phyloP scores from a whole-genome alignment of 2,329 filamentous ascomycete genomes.

The Aschersonia sp. region DNA sequence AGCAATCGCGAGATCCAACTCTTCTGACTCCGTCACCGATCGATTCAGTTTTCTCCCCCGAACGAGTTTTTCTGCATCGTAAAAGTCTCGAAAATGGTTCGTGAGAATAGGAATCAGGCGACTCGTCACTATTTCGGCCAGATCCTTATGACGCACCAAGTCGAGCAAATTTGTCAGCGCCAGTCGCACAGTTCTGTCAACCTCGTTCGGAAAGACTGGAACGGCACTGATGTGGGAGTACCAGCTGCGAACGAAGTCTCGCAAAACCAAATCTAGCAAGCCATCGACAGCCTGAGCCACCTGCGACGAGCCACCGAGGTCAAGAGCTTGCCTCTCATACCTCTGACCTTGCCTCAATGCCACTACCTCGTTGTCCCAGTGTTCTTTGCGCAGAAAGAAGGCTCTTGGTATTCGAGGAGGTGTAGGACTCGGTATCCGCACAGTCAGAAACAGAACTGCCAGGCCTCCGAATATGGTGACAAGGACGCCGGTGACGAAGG shows the following conservation, averaged over 20 bases:
- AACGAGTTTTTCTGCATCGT: conserved; percentile 75
- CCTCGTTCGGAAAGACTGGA: conserved; percentile 68
- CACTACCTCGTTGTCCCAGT: conserved; percentile 58
- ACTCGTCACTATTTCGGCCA: conserved; percentile 71
- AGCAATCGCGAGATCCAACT: conserved; percentile 91
- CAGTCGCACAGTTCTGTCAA: conserved; percentile 64
- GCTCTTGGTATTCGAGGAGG: conserved; percentile 27
- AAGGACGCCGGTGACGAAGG: conserved; percentile 58
- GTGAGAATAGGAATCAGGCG: conserved; percentile 80
- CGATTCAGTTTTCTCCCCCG: conserved; percentile 78
- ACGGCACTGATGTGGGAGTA: conserved; percentile 74
- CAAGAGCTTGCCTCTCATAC: conserved; percentile 57
- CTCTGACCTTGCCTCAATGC: conserved; percentile 49
- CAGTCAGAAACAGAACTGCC: conserved; percentile 38
- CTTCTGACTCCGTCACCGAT: conserved; percentile 88
- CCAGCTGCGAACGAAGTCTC: conserved; percentile 82
- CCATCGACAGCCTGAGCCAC: conserved; percentile 71
- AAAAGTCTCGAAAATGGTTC: conserved; percentile 76
- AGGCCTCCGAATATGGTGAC: conserved; percentile 38
- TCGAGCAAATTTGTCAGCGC: conserved; percentile 59
- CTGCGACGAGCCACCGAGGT: conserved; percentile 52
- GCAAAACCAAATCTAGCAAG: conserved; percentile 58
- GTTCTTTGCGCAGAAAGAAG: conserved; percentile 44
- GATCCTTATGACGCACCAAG: conserved; percentile 58
- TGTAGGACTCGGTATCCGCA: conserved; percentile 31